phyloP scores from a whole-genome alignment of 1,139 yeast genomes.

The Diutina sp. region DNA sequence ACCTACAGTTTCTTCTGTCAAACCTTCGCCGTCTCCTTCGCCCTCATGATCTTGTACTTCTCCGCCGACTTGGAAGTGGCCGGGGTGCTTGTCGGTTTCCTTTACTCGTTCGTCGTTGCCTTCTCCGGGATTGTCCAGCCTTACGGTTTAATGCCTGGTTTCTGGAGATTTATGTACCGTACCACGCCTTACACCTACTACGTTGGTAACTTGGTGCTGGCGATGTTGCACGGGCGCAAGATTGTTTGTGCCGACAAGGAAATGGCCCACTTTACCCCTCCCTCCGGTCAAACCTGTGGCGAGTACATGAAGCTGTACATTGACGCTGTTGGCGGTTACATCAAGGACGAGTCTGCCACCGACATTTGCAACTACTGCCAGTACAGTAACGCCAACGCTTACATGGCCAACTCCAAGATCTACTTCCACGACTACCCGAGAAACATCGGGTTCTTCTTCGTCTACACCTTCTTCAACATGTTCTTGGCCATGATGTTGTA shows the following conservation, averaged over 20 bases:
- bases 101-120: constrained; percentile 38
- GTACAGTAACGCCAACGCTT: constrained; percentile 40
- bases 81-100: constrained; percentile 39
- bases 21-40: constrained; percentile 39
- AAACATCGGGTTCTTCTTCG: constrained; percentile 50
- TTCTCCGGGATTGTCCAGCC: constrained; percentile 62
- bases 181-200: constrained; percentile 60
- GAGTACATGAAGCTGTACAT: constrained; percentile 25
- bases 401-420: constrained; percentile 30
- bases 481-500: constrained; percentile 8
- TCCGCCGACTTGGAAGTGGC: constrained; percentile 57
- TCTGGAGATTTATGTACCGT: constrained; percentile 56
- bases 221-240: constrained; percentile 38
- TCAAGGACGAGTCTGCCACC: constrained; percentile 39
- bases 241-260: constrained; percentile 6
- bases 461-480: constrained; percentile 38
- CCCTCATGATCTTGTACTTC: constrained; percentile 39
- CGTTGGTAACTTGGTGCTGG: constrained; percentile 42
- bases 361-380: constrained; percentile 47
- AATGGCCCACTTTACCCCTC: constrained; percentile 6
- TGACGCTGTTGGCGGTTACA: constrained; percentile 30
- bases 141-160: constrained; percentile 35
- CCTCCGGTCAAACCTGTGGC: constrained; percentile 37
- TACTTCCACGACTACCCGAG: constrained; percentile 44
- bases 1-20: constrained; percentile 45